A percentile compares a stretch with the other conserved stretches of the same genome.
These are phyloP conservation scores for Angomonas deanei DNA, from an alignment of 208 protist genomes.

Conservation along the genomic window DNA sequence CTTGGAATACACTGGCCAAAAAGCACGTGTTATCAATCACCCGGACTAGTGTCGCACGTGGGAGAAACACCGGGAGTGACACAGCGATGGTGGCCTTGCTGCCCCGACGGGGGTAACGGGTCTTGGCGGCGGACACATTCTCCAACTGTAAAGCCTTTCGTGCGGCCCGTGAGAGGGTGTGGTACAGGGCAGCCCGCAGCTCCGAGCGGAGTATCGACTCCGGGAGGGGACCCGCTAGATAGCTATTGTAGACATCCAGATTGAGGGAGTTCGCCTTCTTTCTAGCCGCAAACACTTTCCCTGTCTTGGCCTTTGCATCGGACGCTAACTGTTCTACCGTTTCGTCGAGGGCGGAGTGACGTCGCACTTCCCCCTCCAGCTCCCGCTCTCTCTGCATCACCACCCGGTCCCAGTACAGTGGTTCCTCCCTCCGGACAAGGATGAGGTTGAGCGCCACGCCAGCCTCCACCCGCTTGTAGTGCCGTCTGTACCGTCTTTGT, in stretches of 20 bases:
- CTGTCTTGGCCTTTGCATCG: too few relatives aligned
- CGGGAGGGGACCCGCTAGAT: conserved; percentile 40
- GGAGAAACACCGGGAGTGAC: conserved; percentile 34
- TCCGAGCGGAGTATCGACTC: conserved; percentile 46
- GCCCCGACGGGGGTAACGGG: not conserved
- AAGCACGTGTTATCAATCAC: conserved; percentile 72
- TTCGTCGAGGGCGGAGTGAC: not conserved
- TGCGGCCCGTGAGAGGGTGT: not conserved
- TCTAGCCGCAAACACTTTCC: too few relatives aligned
- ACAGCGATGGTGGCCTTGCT: not conserved
- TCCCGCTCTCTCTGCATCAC: conserved; percentile 30
- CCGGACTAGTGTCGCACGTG: conserved; percentile 13
- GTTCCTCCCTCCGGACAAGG: conserved; percentile 31
- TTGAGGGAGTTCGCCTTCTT: conserved; percentile 13
- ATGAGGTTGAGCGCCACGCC: conserved; percentile 55
- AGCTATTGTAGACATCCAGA: conserved; percentile 47
- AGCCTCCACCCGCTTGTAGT: conserved; percentile 27
- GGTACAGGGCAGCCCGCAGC: conserved; percentile 21
- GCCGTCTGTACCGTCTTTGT: conserved; percentile 39
- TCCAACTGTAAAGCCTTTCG: not conserved
- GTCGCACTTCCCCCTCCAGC: conserved; percentile 7
- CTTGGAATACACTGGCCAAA: conserved; percentile 48
- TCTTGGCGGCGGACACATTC: not conserved
- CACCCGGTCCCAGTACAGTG: conserved; percentile 42
- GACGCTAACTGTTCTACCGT: too few relatives aligned